These are phyloP conservation scores for Thozetella sp. DNA, from an alignment of 495 filamentous ascomycete genomes.

Conservation along the genomic window DNA sequence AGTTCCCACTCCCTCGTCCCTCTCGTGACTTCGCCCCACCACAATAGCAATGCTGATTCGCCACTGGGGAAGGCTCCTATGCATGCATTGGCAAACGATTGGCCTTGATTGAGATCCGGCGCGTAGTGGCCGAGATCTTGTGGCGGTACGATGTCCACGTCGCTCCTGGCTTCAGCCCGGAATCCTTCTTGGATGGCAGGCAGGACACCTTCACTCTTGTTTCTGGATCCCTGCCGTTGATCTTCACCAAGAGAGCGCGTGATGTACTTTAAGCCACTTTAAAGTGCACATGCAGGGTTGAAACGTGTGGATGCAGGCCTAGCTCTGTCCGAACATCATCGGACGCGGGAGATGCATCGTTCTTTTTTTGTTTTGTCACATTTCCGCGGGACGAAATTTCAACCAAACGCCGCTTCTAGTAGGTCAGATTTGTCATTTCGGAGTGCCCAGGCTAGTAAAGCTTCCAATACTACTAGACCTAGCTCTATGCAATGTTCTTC, in stretches of 20 bases:
- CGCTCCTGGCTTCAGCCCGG: conserved; percentile 6
- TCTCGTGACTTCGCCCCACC: background rate
- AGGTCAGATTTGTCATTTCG: no score
- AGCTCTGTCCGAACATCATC: no score
- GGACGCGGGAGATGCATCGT: no score
- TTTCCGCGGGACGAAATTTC: no score
- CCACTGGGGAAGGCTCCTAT: conserved; percentile 19
- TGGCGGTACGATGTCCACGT: conserved; percentile 14
- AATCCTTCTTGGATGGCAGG: conserved; percentile 17
- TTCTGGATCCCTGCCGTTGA: conserved; percentile 12
- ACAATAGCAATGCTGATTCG: background rate
- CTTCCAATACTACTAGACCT: no score
- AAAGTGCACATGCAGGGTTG: background rate
- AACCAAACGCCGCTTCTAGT: no score
- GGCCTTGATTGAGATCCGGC: conserved; percentile 20
- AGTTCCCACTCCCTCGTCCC: conserved; percentile 2
- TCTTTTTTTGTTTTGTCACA: no score
- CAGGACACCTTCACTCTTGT: conserved; percentile 19
- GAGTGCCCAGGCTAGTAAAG: no score
- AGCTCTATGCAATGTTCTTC: no score
- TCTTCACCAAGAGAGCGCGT: conserved; percentile 12
- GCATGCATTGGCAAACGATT: conserved; percentile 25
- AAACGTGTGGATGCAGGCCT: background rate
- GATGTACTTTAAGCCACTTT: background rate
- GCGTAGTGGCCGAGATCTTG: conserved; percentile 21